A percentile compares a stretch with the other conserved stretches of the same genome.
Conservation (phyloP, 1,284 basidiomycete species). For the Ceratobasidium papillatum region DNA sequence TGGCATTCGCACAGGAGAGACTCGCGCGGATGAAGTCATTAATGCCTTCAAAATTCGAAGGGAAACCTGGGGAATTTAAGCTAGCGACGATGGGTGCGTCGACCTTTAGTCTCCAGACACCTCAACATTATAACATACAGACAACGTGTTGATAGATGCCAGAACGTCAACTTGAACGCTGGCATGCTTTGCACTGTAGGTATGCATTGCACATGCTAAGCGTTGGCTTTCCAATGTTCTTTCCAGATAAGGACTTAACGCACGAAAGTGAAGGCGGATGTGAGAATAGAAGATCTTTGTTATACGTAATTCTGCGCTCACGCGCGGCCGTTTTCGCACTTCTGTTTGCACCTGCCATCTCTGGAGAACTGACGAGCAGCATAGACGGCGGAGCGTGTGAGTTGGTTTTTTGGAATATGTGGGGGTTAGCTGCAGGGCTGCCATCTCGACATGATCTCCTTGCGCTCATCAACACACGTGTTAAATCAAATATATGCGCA, state of each 20-base stretch:
- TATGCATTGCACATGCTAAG: background rate
- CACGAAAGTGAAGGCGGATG: background rate
- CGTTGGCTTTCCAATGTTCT: background rate
- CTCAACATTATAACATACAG: background rate
- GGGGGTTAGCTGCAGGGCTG: background rate
- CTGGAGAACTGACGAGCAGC: background rate
- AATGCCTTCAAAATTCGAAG: too few species aligned
- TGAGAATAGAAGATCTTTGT: background rate
- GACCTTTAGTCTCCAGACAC: too few species aligned
- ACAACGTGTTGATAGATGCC: background rate
- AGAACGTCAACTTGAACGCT: background rate
- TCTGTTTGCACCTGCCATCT: background rate
- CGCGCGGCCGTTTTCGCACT: background rate
- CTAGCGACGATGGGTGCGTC: too few species aligned
- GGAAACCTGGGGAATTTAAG: too few species aligned
- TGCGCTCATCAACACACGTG: background rate
- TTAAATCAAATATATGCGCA: background rate
- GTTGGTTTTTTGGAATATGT: background rate
- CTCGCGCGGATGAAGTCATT: too few species aligned
- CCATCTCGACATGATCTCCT: background rate
- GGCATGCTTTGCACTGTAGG: background rate
- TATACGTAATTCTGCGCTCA: background rate
- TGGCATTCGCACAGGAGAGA: too few species aligned
- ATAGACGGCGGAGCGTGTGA: background rate
- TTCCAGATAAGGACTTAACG: background rate